Evolutionary conservation across 1,139 yeast species (phyloP).

Genomic region (Debaryomycetaceae sp.): DNA sequence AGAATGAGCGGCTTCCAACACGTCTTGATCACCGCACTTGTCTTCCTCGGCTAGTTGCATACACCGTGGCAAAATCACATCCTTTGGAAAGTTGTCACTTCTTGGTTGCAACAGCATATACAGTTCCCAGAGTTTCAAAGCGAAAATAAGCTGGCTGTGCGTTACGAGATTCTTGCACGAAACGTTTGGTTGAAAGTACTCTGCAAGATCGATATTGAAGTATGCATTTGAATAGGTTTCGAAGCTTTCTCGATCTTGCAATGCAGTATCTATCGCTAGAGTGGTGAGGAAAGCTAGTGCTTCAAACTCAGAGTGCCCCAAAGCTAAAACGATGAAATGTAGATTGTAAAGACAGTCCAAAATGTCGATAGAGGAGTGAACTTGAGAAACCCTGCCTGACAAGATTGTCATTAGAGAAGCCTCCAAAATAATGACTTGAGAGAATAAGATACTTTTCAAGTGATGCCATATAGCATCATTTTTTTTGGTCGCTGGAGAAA

Average conservation of each 20-base stretch:
- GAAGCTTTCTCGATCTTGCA: slow-evolving; percentile 16
- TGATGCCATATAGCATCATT: slow-evolving; percentile 24
- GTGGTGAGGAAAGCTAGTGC: slow-evolving; percentile 56
- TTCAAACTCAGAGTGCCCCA: slow-evolving; percentile 67
- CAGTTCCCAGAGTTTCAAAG: slow-evolving; percentile 50
- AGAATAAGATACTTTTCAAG: slow-evolving; percentile 37
- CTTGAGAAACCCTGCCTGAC: slow-evolving; percentile 6
- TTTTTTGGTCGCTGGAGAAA: slow-evolving; percentile 3
- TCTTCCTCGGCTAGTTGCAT: slow-evolving; percentile 28
- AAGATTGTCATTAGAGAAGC: slow-evolving; percentile 38
- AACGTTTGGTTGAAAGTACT: slow-evolving; percentile 25
- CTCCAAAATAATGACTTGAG: slow-evolving; percentile 43
- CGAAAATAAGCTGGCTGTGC: slow-evolving; percentile 43
- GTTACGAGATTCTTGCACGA: slow-evolving; percentile 24
- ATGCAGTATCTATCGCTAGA: slow-evolving; percentile 36
- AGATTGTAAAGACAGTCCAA: slow-evolving; percentile 39
- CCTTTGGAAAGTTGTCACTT: slow-evolving; percentile 14
- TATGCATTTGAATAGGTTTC: slow-evolving; percentile 29
- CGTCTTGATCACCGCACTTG: slow-evolving; percentile 17
- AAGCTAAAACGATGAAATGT: slow-evolving; percentile 43
- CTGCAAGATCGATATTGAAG: slow-evolving; percentile 28
- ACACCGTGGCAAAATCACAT: slow-evolving; percentile 32
- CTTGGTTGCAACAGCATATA: slow-evolving; percentile 21
- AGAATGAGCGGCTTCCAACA: slow-evolving; percentile 60
- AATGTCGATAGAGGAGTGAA: slow-evolving; percentile 24